These are phyloP conservation scores for Clonostachys byssicola DNA, from an alignment of 2,329 filamentous ascomycete genomes.

Conservation along the genomic window DNA sequence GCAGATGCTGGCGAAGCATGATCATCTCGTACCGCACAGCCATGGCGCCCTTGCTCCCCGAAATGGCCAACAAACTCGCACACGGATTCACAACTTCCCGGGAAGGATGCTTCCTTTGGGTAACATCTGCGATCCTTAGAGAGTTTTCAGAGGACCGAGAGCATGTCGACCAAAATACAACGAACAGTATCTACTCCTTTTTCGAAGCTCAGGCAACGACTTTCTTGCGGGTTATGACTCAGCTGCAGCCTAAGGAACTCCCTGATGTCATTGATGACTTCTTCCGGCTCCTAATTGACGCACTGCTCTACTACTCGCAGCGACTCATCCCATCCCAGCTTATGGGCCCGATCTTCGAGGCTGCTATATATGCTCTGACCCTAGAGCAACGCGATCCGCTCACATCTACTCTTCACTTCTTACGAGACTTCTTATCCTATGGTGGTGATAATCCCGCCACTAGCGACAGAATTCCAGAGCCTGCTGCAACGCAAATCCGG, in stretches of 20 bases:
- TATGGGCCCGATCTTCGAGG: slow-evolving; percentile 79
- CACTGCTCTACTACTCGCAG: slow-evolving; percentile 86
- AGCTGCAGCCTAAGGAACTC: slow-evolving; percentile 69
- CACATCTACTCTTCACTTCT: slow-evolving; percentile 86
- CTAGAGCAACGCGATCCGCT: slow-evolving; percentile 90
- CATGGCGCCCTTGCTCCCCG: slow-evolving; percentile 78
- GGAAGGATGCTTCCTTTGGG: slow-evolving; percentile 98
- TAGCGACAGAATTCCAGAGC: slow-evolving; percentile 49
- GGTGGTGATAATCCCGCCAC: slow-evolving; percentile 70
- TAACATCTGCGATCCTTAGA: slow-evolving; percentile 87
- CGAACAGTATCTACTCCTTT: slow-evolving; percentile 86
- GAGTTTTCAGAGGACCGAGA: slow-evolving; percentile 93
- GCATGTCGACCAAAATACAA: slow-evolving; percentile 75
- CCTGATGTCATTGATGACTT: slow-evolving; percentile 92
- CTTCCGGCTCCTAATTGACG: slow-evolving; percentile 88
- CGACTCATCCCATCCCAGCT: slow-evolving; percentile 77
- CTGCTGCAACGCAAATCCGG: slow-evolving; percentile 66
- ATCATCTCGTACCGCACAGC: slow-evolving; percentile 90
- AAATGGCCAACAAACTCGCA: slow-evolving; percentile 84
- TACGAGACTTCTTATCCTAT: slow-evolving; percentile 87
- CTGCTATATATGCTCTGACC: slow-evolving; percentile 79
- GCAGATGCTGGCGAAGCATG: slow-evolving; percentile 95
- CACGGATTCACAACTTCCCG: slow-evolving; percentile 78
- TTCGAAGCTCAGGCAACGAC: slow-evolving; percentile 90
- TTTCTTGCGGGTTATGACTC: slow-evolving; percentile 85